Base-by-base conservation (phyloP, 345 rosid genomes). In the Euphorbia lathyris region DNA sequence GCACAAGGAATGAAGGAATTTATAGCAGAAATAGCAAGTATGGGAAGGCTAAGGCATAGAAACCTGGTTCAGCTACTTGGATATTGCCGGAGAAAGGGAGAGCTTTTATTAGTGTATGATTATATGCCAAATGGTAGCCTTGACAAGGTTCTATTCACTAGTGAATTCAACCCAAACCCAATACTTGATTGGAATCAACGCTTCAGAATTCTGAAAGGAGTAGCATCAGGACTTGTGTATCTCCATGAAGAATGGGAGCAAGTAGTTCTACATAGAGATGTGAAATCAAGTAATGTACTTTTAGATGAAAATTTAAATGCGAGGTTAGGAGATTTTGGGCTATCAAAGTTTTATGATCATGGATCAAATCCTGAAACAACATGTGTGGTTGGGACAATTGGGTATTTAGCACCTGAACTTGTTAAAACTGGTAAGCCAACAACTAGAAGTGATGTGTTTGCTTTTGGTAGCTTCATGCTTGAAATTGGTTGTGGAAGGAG, bases 201-300 rank as follows among this genome's bases (percentile, higher is more conserved):
- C 13, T 19, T 36, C 20, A 60, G 17, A 23, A 71, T 71, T 5
- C 45, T 71, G 12, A 52, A 27, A 52, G 75, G 69, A 50, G 75
- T 71, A 8, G 63, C 75, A 10, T 71, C 75, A 8, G 69, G 55
- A 9, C 75, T 71, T 52, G 20, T 63, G 5, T 71, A 71, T 50
- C 75, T 71, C 23, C 75, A 71, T 22, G 67, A 71, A 22, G 75
- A 71, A 16, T 71, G 75, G 75, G 75, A 71, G 26, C 68, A 71
- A 63, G 68, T 71, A 13, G 74, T 71, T 51, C 20, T 71, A 7
- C 74, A 71, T 10, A 71, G 74, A 53, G 74, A 71, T 19, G 22
- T 71, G 16, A 71, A 71, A 34, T 67, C 74, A 0, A 71, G 74
- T 20, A 71, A 71, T 40, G 61, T 71, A 25, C 60, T 71, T 16